phyloP scores from a whole-genome alignment of 257 asterid genomes.

The Solanum paucissectum region DNA sequence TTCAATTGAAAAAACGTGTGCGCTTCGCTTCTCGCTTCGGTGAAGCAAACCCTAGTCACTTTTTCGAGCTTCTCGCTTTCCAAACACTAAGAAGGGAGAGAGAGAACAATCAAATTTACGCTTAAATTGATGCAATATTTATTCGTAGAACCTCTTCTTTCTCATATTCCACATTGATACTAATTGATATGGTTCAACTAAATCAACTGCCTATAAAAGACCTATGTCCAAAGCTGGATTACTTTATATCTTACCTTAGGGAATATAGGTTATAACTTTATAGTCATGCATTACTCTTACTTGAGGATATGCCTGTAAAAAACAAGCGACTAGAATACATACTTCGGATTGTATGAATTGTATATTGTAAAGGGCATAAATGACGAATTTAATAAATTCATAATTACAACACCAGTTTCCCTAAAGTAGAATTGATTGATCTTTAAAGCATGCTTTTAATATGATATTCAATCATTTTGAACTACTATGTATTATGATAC shows the following conservation, averaged over 20 bases:
- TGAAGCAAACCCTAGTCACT: neutral
- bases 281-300: neutral
- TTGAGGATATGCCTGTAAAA: neutral
- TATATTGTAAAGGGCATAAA: neutral
- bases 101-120: neutral
- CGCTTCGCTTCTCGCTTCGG: neutral
- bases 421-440: neutral
- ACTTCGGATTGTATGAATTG: neutral
- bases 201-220: neutral
- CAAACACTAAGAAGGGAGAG: neutral
- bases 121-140: neutral
- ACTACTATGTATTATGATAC: neutral
- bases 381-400: neutral
- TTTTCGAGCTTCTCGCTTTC: neutral
- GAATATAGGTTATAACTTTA: neutral
- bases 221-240: neutral
- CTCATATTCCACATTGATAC: neutral
- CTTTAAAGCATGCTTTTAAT: neutral
- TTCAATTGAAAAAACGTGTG: neutral
- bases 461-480: neutral
- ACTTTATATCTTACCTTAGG: neutral
- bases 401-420: neutral
- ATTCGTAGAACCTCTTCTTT: neutral
- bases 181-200: neutral
- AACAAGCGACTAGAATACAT: neutral